A percentile compares a stretch with the other conserved stretches of the same genome.
phyloP scores from a whole-genome alignment of 2,329 filamentous ascomycete species.

The Venturia nashicola region DNA sequence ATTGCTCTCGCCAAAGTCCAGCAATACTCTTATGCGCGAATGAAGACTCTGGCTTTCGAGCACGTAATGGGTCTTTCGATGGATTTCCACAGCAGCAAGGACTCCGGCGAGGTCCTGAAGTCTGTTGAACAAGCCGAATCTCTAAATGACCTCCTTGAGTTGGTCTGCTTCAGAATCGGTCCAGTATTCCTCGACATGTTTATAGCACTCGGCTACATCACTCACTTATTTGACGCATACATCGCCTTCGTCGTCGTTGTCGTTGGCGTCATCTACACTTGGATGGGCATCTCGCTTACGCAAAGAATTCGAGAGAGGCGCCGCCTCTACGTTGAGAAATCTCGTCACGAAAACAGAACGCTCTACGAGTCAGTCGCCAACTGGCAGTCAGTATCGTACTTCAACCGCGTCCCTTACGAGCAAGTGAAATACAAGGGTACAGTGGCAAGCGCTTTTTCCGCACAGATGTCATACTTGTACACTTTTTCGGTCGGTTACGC shows the following conservation, averaged over 20 bases:
- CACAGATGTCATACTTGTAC: conserved; percentile 16
- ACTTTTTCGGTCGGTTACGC: conserved; percentile 22
- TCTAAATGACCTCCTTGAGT: conserved; percentile 47
- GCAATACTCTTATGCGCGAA: conserved; percentile 44
- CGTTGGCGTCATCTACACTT: conserved; percentile 36
- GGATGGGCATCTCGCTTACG: conserved; percentile 32
- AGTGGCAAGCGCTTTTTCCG: conserved; percentile 24
- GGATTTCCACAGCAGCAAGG: conserved; percentile 57
- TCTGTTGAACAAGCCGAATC: conserved; percentile 52
- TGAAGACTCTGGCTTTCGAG: conserved; percentile 50
- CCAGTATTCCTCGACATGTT: conserved; percentile 52
- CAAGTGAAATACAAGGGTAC: conserved; percentile 34
- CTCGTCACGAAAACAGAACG: conserved; percentile 38
- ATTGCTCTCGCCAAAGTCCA: conserved; percentile 43
- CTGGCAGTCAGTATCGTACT: conserved; percentile 48
- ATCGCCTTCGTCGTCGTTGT: conserved; percentile 27
- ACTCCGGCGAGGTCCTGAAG: conserved; percentile 51
- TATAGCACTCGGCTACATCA: conserved; percentile 49
- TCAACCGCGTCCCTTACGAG: conserved; percentile 46
- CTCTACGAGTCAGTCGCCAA: conserved; percentile 47
- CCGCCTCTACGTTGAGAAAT: conserved; percentile 29
- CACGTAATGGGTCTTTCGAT: conserved; percentile 59
- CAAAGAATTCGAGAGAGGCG: conserved; percentile 29
- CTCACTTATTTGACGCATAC: conserved; percentile 48
- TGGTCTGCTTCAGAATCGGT: conserved; percentile 44